phyloP scores from a whole-genome alignment of 306 rosid species.

The Cucurbita pepo region DNA sequence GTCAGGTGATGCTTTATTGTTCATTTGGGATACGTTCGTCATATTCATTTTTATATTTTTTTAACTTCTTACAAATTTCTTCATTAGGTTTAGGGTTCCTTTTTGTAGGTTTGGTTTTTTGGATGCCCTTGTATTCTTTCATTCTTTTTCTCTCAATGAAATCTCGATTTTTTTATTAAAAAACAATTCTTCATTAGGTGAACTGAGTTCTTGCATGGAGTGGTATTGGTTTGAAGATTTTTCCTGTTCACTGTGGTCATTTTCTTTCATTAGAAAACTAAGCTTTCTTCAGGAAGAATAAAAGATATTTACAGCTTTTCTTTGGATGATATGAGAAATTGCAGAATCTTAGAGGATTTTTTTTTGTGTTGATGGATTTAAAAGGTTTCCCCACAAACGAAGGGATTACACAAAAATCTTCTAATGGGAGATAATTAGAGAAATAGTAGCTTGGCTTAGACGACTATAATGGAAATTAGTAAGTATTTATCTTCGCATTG shows the following conservation, averaged over 20 bases:
- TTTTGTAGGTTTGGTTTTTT: not conserved
- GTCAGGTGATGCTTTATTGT: slow-evolving; percentile 30
- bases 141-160: not conserved
- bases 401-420: not conserved
- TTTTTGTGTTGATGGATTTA: not conserved
- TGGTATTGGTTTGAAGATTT: not conserved
- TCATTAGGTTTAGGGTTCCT: not conserved
- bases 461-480: not conserved
- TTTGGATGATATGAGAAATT: not conserved
- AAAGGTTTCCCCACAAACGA: not conserved
- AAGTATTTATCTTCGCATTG: not conserved
- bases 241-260: not conserved
- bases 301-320: not conserved
- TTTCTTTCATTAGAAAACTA: not conserved
- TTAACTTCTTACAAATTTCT: not conserved
- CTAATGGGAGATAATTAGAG: not conserved
- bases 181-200: not conserved
- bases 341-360: not conserved
- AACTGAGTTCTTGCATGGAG: not conserved
- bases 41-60: not conserved
- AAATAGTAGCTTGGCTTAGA: not conserved
- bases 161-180: not conserved
- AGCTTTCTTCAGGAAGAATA: not conserved
- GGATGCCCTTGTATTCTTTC: not conserved
- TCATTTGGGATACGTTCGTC: not conserved